Base-by-base conservation (phyloP, 257 asterid genomes). In the Leonotis leonurus region DNA sequence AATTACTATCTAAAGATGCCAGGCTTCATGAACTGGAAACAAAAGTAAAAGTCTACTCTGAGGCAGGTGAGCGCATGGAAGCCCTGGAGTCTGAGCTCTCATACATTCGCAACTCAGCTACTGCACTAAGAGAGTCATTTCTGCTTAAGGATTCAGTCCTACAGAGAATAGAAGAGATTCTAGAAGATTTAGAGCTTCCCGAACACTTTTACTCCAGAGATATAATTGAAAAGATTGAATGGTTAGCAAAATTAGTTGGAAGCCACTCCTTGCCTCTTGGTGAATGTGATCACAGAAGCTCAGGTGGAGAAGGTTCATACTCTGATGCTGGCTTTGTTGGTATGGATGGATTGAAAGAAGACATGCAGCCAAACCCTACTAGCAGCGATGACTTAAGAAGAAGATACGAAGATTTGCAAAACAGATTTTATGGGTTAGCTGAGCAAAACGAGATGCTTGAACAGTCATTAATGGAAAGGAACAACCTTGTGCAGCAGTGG, bases 391-490 rank as follows among this genome's bases (percentile, higher is more conserved):
- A 87, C 46, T 70, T 83, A 40, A 75, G 82, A 71, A 78, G 83
- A 79, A 76, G 78, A 80, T 89, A 70, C 61, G 99, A 89, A 72
- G 99, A 93, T 67, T 73, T 93, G 74, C 94, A 85, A 63, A 82
- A 74, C 78, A 93, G 83, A 75, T 89, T 85, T 68, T 89, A 87
- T 75, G 94, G 81, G 68, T 78, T 93, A 80, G 99, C 99, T 2
- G 99, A 89, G 77, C 99, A 89, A 56, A 93, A 87, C 68, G 99
- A 89, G 80, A 93, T 93, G 95, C 99, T 93, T 79, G 99, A 93
- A 75, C 99, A 89, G 72, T 87, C 99, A 45, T 73, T 93, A 72
- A 70, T 85, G 91, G 92, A 89, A 74, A 82, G 97, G 76, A 93
- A 87, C 85, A 85, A 78, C 73, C 87, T 87, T 76, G 90, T 93